phyloP scores from a whole-genome alignment of 169 alveolate genomes.

The Cryptosporidium meleagridis region DNA sequence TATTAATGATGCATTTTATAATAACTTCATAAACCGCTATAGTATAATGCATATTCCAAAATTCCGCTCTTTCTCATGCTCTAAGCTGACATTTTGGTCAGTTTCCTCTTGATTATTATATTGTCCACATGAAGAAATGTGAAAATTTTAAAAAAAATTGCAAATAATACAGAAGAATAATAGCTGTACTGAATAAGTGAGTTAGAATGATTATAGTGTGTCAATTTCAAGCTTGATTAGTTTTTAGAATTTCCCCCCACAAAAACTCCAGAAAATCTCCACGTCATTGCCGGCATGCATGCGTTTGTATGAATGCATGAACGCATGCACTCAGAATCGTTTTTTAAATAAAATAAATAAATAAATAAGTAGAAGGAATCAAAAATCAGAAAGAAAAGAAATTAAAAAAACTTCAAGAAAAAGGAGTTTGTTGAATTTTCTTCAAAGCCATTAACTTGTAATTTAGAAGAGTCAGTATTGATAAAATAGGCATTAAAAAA shows the following conservation, averaged over 20 bases:
- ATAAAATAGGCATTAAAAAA: not conserved
- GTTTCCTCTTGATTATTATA: not conserved
- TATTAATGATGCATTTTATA: constrained; percentile 55
- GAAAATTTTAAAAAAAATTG: not conserved
- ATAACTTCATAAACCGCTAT: constrained; percentile 48
- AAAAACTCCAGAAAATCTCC: not conserved
- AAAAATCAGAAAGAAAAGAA: not conserved
- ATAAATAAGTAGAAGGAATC: not conserved
- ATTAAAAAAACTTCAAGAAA: not conserved
- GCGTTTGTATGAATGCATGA: constrained; percentile 16
- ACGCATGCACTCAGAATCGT: constrained; percentile 62
- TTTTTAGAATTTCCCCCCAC: not conserved
- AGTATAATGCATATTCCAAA: not conserved
- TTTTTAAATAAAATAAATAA: constrained; percentile 13
- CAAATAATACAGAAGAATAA: too few species aligned
- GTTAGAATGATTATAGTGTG: not conserved
- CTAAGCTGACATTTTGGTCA: not conserved
- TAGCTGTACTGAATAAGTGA: not conserved
- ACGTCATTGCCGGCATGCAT: constrained; percentile 10
- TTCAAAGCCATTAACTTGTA: too few species aligned
- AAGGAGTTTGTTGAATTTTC: not conserved
- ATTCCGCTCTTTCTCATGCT: not conserved
- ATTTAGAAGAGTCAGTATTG: not conserved
- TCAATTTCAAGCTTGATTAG: not conserved
- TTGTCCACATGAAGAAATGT: not conserved